Conservation (phyloP, 345 rosid species). For the Dipteronia dyeriana region DNA sequence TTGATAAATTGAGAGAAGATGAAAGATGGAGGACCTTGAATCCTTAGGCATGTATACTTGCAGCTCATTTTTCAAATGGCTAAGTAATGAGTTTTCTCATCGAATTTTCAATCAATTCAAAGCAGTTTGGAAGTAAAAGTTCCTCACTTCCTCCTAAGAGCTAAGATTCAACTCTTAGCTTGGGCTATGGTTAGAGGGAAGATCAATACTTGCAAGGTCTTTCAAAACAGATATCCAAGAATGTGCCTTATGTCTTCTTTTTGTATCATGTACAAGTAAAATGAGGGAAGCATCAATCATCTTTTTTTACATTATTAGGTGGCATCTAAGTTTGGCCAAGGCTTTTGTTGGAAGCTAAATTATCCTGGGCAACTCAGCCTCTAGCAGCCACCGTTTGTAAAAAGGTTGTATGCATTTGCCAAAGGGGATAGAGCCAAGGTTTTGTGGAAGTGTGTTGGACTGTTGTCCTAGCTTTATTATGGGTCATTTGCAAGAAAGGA, state of each 20-base stretch:
- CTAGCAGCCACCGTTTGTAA: not conserved
- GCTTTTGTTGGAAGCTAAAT: not conserved
- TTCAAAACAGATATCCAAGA: too few species aligned
- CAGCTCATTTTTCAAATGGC: not conserved
- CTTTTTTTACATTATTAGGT: not conserved
- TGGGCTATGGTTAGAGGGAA: not conserved
- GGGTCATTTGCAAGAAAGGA: not conserved
- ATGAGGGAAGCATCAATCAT: not conserved
- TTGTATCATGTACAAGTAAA: not conserved
- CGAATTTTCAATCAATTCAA: not conserved
- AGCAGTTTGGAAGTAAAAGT: not conserved
- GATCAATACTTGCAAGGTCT: not conserved
- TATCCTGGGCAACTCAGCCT: not conserved
- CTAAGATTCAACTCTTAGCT: not conserved
- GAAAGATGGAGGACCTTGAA: not conserved
- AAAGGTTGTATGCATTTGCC: not conserved
- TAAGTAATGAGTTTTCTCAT: not conserved
- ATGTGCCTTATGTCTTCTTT: too few species aligned
- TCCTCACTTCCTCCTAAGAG: not conserved
- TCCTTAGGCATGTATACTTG: not conserved
- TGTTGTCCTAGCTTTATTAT: not conserved
- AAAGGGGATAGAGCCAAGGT: not conserved
- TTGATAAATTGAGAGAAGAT: not conserved
- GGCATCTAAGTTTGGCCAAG: not conserved
- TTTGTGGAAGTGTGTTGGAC: not conserved